Evolutionary conservation across 495 filamentous ascomycete species (phyloP).

Genomic region (Halenospora varia): DNA sequence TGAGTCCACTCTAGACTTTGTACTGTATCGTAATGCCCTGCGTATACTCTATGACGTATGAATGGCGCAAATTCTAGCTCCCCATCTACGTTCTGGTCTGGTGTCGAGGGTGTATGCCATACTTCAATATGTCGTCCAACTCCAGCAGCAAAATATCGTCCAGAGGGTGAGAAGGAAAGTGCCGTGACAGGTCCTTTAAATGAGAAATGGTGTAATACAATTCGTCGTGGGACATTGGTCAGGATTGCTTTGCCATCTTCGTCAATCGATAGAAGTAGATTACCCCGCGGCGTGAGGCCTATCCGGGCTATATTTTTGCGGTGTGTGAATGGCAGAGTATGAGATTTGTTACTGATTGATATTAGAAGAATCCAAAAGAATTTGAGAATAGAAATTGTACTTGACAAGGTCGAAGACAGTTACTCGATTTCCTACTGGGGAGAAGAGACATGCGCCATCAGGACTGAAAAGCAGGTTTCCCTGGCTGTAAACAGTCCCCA

Average conservation of each 20-base stretch:
- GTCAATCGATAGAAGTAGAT: conserved; percentile 86
- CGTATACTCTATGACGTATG: conserved; percentile 77
- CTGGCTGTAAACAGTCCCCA: conserved; percentile 95
- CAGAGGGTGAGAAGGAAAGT: conserved; percentile 88
- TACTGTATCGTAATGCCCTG: conserved; percentile 83
- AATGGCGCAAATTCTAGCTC: conserved; percentile 95
- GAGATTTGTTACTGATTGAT: conserved; percentile 77
- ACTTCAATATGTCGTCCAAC: conserved; percentile 83
- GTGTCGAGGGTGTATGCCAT: conserved; percentile 91
- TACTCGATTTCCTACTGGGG: conserved; percentile 95
- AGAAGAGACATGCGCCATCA: conserved; percentile 91
- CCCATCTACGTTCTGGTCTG: conserved; percentile 69
- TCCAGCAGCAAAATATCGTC: conserved; percentile 82
- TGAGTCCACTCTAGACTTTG: conserved; percentile 87
- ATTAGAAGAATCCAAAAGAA: conserved; percentile 1
- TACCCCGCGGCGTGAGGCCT: conserved; percentile 82
- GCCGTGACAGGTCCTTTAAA: conserved; percentile 80
- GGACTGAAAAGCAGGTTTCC: conserved; percentile 96
- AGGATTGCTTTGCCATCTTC: conserved; percentile 92
- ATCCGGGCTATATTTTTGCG: conserved; percentile 87
- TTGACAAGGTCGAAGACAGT: conserved; percentile 95
- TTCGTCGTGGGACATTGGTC: conserved; percentile 79
- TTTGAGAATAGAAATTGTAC: conserved; percentile 44
- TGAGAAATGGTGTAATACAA: conserved; percentile 88
- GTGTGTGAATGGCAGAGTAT: conserved; percentile 91